Percentiles rank a stretch among this genome's conserved stretches.
These are phyloP conservation scores for Podospora tetraspora DNA, from an alignment of 495 filamentous ascomycete genomes.

Conservation along the genomic window DNA sequence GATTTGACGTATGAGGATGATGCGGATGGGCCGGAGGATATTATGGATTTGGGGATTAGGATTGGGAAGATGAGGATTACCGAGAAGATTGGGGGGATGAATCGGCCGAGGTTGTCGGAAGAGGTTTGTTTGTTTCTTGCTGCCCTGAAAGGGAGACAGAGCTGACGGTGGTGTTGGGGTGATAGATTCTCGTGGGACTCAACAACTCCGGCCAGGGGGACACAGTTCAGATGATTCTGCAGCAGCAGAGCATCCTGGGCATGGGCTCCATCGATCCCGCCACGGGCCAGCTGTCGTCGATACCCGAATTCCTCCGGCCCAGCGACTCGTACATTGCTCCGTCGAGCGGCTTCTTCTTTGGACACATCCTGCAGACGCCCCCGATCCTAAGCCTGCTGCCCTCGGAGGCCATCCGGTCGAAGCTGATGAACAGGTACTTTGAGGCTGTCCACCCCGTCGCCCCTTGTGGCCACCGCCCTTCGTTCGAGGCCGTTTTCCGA, in stretches of 20 bases:
- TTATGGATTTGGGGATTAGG: slow-evolving; percentile 64
- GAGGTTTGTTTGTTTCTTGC: slow-evolving; percentile 45
- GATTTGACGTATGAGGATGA: slow-evolving; percentile 63
- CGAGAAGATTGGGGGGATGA: slow-evolving; percentile 61
- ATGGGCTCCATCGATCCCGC: background rate
- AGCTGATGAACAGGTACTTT: slow-evolving; percentile 60
- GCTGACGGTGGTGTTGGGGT: background rate
- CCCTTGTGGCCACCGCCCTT: slow-evolving; percentile 57
- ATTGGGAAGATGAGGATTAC: slow-evolving; percentile 67
- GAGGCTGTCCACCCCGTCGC: slow-evolving; percentile 60
- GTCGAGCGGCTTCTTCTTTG: slow-evolving; percentile 64
- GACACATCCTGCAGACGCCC: slow-evolving; percentile 41
- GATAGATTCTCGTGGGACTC: slow-evolving; percentile 23
- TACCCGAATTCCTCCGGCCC: slow-evolving; percentile 46
- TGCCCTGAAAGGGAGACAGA: background rate
- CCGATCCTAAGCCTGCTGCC: slow-evolving; percentile 55
- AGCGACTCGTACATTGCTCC: slow-evolving; percentile 52
- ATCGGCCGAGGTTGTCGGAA: slow-evolving; percentile 56
- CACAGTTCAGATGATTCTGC: background rate
- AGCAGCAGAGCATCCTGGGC: background rate
- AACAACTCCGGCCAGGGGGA: background rate
- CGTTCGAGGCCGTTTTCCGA: slow-evolving; percentile 57
- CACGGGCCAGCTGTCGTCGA: background rate
- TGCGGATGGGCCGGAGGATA: slow-evolving; percentile 49
- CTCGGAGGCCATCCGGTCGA: slow-evolving; percentile 43